Conservation (phyloP, 176 grass and related monocot species). For the Triticum aestivum region DNA sequence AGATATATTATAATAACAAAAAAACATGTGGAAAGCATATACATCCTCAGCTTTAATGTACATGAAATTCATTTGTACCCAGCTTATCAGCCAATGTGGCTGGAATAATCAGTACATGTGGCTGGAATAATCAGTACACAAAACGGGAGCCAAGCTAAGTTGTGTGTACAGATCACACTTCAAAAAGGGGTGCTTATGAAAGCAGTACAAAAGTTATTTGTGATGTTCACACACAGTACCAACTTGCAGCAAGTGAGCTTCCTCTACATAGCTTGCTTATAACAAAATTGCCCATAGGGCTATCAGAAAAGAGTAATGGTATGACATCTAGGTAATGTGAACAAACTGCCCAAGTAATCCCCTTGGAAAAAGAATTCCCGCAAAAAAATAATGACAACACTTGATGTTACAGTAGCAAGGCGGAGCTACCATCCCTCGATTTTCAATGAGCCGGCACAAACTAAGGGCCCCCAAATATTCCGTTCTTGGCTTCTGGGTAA, state of each 20-base stretch:
- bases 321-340: neutral
- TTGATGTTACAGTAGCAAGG: neutral
- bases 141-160: neutral
- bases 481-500: neutral
- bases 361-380: conserved; percentile 11
- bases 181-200: neutral
- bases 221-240: neutral
- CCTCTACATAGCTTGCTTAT: conserved; percentile 6
- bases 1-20: neutral
- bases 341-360: conserved; percentile 3
- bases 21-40: neutral
- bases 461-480: neutral
- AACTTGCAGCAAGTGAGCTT: conserved; percentile 8
- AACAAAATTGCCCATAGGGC: conserved; percentile 22
- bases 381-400: neutral
- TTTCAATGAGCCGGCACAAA: neutral
- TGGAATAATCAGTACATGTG: neutral
- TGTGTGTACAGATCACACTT: conserved; percentile 4
- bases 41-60: neutral
- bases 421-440: neutral
- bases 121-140: neutral
- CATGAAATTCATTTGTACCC: neutral
- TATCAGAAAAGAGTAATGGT: neutral
- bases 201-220: neutral
- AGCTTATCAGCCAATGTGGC: neutral